These are phyloP conservation scores for Firmiana major DNA, from an alignment of 345 rosid species.

Conservation along the genomic window DNA sequence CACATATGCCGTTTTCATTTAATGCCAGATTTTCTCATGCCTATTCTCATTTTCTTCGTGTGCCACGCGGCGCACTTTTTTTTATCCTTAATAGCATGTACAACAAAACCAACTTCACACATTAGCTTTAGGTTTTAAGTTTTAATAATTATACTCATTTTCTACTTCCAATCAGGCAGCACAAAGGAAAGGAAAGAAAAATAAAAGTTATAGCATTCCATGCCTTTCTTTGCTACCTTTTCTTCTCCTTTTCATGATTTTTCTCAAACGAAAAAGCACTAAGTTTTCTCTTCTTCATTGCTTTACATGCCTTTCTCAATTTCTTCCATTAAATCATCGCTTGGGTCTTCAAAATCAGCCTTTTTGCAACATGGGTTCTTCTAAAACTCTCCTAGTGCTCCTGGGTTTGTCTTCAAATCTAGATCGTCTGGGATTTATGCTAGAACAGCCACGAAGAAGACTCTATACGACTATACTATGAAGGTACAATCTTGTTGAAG, in stretches of 20 bases:
- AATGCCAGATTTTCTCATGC: too few relatives aligned
- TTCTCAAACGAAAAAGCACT: constrained; percentile 22
- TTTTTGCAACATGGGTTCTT: constrained; percentile 50
- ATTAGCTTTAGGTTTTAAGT: too few relatives aligned
- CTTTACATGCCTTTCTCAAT: constrained; percentile 31
- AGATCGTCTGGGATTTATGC: constrained; percentile 49
- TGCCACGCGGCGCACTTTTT: too few relatives aligned
- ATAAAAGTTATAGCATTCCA: constrained; percentile 31
- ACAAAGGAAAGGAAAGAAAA: not conserved
- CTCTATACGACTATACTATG: constrained; percentile 67
- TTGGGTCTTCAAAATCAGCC: constrained; percentile 42
- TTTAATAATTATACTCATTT: not conserved
- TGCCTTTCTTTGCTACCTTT: constrained; percentile 39
- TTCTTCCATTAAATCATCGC: constrained; percentile 43
- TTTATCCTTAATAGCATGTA: too few relatives aligned
- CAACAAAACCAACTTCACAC: too few relatives aligned
- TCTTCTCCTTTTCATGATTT: constrained; percentile 28
- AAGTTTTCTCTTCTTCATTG: constrained; percentile 12
- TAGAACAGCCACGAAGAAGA: constrained; percentile 68
- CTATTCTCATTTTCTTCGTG: too few relatives aligned
- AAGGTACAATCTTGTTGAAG: constrained; percentile 41
- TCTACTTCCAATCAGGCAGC: not conserved
- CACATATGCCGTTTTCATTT: too few relatives aligned
- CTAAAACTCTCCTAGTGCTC: constrained; percentile 22
- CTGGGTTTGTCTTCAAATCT: constrained; percentile 38